Base-by-base conservation (phyloP, 208 protist species). In the Borovskyia barvae region DNA sequence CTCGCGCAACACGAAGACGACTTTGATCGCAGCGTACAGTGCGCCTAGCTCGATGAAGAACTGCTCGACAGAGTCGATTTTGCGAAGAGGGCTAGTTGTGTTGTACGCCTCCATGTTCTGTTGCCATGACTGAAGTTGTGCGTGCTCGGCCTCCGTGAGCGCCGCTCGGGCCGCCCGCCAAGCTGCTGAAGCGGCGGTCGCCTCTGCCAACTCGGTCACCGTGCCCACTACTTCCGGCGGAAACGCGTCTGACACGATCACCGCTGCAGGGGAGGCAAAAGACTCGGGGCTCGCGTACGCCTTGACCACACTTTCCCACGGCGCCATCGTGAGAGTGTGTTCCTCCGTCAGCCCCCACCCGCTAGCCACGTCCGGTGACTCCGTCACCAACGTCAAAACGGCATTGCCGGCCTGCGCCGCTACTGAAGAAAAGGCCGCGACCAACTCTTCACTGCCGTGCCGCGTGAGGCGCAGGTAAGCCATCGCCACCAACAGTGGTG, bases 1-100 rank as follows among this genome's bases (percentile, higher is more conserved):
- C 54, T 77, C 71, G 32, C 74, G 71, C 11, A 85, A 59, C 22
- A 85, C 75, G 29, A 81, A 80, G 24, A 85, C 1, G 28, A 82
- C 32, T 9, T 66, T 65, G 11, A 85, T 47, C 2, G 66, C 42
- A 24, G 58, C 41, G 43, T 85, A 57, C 24, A 56, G 41, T 5
- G 40, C 14, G 6, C 28, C 30, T 4, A 85, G 48, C 51, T 73
- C 78, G 41, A 63, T 61, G 24, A 71, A 46, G 6, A 78, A 41
- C 43, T 85, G 60, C n/a, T 20, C 56, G 6, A 26, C 41, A 5
- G 32, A 49, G 17, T 65, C 55, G 3, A 81, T 35, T 55, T 71
- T 62, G 33, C 64, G 68, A n/a, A 81, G 64, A 15, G 75, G 58
- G 7, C 43, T 72, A 2, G 54, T 59, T 3, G 40, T 25, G 37